Base-by-base conservation (phyloP, 2,329 filamentous ascomycete genomes). In the Cladosporium sp. region DNA sequence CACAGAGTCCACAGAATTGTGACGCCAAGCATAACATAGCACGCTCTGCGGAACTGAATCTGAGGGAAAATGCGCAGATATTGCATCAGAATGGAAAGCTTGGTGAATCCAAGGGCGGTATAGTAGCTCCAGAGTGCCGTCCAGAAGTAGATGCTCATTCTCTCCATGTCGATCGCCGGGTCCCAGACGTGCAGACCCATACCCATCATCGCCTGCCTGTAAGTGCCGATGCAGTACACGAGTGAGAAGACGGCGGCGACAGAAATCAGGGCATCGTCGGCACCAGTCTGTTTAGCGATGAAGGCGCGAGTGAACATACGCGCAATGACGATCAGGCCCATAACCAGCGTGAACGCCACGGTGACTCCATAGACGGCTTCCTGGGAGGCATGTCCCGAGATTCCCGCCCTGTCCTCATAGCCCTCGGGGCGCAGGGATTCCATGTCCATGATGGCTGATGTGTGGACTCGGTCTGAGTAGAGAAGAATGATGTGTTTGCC, bases 31-130 rank as follows among this genome's bases (percentile, higher is more conserved):
- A 53, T 42, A 7, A 18, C 32, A 22, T 35, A 50, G 35, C 51
- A 53, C n/a, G 27, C 22, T 18, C 29, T 54, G 6, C 68, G 65
- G 59, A 71, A 70, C 11, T 54, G 55, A 12, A 58, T 62, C 6
- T 67, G 68, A 7, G 67, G 68, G 47, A 77, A 76, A 16, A 77
- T 67, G 13, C 70, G 71, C 15, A 72, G 67, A 54, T 76, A 77
- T 53, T 75, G 73, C 43, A 76, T 61, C 4, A 76, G 59, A 30
- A 76, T 74, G 0, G 72, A 73, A 8, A 69, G 62, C 59, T 75
- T 75, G 32, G 69, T 70, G 51, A 64, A 66, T 12, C 59, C 62
- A 32, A 70, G 55, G 6, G 63, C 65, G 16, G 67, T 51, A 51
- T 70, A 69, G 58, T 70, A 71, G 13, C 69, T 66, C 66, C 38